Conservation (phyloP, 192 early-diverging fungal genomes). For the Coemansia sp. region DNA sequence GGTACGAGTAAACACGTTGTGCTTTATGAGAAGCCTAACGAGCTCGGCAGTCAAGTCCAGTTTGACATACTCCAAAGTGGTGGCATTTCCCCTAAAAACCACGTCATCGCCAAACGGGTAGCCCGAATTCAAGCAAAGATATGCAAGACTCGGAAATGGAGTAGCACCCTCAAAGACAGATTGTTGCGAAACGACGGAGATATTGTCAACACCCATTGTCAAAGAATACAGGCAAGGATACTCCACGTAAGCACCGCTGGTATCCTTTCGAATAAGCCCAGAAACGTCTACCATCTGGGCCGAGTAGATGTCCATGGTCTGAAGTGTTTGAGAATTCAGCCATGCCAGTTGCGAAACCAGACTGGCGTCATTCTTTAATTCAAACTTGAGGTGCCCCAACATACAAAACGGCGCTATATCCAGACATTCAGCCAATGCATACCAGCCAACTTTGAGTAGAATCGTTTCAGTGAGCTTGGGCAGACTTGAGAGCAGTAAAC, state of each 20-base stretch:
- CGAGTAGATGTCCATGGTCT: background rate
- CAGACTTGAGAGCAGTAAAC: background rate
- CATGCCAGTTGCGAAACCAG: background rate
- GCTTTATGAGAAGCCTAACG: too few relatives aligned
- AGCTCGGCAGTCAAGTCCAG: background rate
- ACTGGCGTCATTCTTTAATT: background rate
- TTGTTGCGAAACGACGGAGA: background rate
- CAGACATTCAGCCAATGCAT: background rate
- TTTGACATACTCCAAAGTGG: slow-evolving; percentile 3
- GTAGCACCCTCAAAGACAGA: background rate
- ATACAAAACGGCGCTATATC: background rate
- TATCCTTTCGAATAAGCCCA: background rate
- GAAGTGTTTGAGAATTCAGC: background rate
- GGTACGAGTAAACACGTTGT: slow-evolving; percentile 5
- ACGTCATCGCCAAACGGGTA: slow-evolving; percentile 23
- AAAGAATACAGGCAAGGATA: background rate
- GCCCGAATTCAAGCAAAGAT: background rate
- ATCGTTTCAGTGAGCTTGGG: background rate
- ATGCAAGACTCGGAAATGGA: background rate
- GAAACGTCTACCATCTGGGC: background rate
- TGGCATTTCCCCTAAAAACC: slow-evolving; percentile 9
- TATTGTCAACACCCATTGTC: background rate
- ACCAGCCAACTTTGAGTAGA: background rate
- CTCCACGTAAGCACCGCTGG: background rate
- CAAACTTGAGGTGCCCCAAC: background rate